phyloP scores from a whole-genome alignment of 495 filamentous ascomycete species.

The Penicillium atrosanguineum region DNA sequence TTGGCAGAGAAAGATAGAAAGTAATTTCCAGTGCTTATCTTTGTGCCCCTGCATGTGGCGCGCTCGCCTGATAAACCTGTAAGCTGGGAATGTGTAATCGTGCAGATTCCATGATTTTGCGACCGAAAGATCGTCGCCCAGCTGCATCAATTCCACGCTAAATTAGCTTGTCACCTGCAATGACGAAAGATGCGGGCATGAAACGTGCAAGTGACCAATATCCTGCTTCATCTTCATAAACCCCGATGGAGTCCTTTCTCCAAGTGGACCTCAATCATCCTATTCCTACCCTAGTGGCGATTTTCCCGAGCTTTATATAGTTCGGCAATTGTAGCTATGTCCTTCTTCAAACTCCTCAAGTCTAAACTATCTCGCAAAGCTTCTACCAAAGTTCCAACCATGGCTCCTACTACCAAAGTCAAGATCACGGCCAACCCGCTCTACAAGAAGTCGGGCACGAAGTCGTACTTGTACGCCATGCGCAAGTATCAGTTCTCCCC shows the following conservation, averaged over 20 bases:
- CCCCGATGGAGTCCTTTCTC: conserved; percentile 1
- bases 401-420: conserved; percentile 38
- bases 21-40: conserved; percentile 22
- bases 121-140: conserved; percentile 16
- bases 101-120: conserved; percentile 16
- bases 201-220: conserved; percentile 8
- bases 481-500: conserved; percentile 70
- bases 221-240: conserved; percentile 3
- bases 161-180: conserved; percentile 9
- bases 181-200: conserved; percentile 16
- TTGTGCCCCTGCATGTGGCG: conserved; percentile 5
- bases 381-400: conserved; percentile 22
- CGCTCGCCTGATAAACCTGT: neutral
- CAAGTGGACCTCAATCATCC: neutral
- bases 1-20: conserved; percentile 24
- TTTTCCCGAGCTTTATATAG: neutral
- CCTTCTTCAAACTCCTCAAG: conserved; percentile 15
- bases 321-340: conserved; percentile 7
- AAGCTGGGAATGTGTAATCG: neutral
- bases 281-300: no score
- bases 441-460: conserved; percentile 64
- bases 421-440: conserved; percentile 56
- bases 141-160: conserved; percentile 7
- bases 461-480: conserved; percentile 69
- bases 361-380: conserved; percentile 13